Evolutionary conservation across 495 filamentous ascomycete species (phyloP).

Genomic region (Talaromyces borbonicus): DNA sequence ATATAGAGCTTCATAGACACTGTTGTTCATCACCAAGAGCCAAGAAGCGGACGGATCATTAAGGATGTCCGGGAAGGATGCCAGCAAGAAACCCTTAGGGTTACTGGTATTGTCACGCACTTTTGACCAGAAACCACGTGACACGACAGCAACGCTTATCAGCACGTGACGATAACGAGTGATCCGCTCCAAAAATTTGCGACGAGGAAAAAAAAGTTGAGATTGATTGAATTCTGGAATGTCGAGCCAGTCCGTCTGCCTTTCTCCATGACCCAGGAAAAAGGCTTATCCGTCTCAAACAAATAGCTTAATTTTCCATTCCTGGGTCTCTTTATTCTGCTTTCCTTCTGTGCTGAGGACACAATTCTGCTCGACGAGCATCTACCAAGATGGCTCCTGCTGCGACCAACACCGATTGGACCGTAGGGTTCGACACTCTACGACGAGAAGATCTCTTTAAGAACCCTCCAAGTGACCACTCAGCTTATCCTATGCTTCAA

Average conservation of each 20-base stretch:
- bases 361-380: neutral
- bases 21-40: too few relatives aligned
- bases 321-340: neutral
- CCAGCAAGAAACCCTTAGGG: too few relatives aligned
- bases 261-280: conserved; percentile 5
- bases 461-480: conserved; percentile 74
- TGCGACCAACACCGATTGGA: conserved; percentile 65
- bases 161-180: conserved; percentile 37
- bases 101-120: too few relatives aligned
- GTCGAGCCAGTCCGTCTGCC: conserved; percentile 24
- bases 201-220: neutral
- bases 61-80: too few relatives aligned
- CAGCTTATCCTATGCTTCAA: conserved; percentile 79
- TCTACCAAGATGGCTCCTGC: conserved; percentile 31
- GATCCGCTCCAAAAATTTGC: conserved; percentile 44
- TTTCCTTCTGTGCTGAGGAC: too few relatives aligned
- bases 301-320: neutral
- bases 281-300: conserved; percentile 5
- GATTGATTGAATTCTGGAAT: conserved; percentile 4
- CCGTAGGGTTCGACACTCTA: conserved; percentile 68
- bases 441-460: conserved; percentile 79
- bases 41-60: too few relatives aligned
- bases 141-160: conserved; percentile 19
- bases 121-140: too few relatives aligned
- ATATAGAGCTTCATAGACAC: too few relatives aligned